phyloP scores from a whole-genome alignment of 1,284 basidiomycete species.

The Irpex rosettiformis region DNA sequence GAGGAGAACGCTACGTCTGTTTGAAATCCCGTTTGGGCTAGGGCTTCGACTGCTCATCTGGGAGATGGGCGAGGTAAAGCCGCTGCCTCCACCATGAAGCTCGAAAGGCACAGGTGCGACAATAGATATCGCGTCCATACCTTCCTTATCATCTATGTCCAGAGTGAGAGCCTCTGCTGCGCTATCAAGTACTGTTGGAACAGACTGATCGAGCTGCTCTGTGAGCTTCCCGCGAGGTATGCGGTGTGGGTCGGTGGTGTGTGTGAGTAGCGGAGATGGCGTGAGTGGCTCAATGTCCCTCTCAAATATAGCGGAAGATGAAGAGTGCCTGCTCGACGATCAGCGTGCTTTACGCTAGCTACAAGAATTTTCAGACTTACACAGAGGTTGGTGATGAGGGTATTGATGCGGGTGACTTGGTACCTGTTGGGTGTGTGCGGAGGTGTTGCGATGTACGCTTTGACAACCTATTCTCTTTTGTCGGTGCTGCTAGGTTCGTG shows the following conservation, averaged over 20 bases:
- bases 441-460: conserved; percentile 42
- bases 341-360: conserved; percentile 4
- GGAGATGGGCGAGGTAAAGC: conserved; percentile 62
- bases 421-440: conserved; percentile 47
- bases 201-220: conserved; percentile 66
- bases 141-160: conserved; percentile 35
- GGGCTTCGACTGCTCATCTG: conserved; percentile 63
- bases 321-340: conserved; percentile 53
- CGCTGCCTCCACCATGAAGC: conserved; percentile 37
- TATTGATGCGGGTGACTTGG: conserved; percentile 62
- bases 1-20: conserved; percentile 26
- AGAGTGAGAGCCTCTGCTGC: conserved; percentile 64
- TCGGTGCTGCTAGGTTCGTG: conserved; percentile 35
- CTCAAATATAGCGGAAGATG: conserved; percentile 79
- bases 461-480: conserved; percentile 39
- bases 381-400: conserved; percentile 76
- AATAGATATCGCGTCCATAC: conserved; percentile 52
- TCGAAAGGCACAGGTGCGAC: conserved; percentile 47
- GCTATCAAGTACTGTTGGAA: conserved; percentile 72
- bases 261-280: conserved; percentile 40
- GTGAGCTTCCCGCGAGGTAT: conserved; percentile 67
- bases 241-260: conserved; percentile 59
- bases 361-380: conserved; percentile 36
- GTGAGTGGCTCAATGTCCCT: conserved; percentile 74
- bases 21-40: conserved; percentile 37